A percentile compares a stretch with the other conserved stretches of the same genome.
These are phyloP conservation scores for Rhipidocladum racemiflorum DNA, from an alignment of 176 grass and related monocot genomes.

Conservation along the genomic window DNA sequence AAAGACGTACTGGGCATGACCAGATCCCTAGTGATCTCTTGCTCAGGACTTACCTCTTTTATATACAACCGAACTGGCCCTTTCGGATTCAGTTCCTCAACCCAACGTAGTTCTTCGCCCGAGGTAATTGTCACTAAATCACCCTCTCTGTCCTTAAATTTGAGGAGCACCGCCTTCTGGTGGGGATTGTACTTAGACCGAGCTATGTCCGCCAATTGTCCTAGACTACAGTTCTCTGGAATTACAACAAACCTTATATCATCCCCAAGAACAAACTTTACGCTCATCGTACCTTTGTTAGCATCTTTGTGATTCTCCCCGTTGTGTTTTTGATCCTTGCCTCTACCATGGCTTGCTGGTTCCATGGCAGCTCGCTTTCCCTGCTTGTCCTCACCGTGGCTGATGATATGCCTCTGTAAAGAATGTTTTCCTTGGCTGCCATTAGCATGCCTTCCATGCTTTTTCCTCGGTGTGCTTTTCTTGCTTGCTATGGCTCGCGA, in stretches of 20 bases:
- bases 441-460: conserved; percentile 11
- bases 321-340: conserved; percentile 22
- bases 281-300: conserved; percentile 27
- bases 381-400: not conserved
- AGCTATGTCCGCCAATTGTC: conserved; percentile 53
- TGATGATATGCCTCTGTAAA: not conserved
- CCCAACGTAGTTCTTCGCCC: conserved; percentile 70
- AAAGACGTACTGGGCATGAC: conserved; percentile 29
- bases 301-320: conserved; percentile 31
- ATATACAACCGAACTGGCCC: conserved; percentile 66
- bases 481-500: conserved; percentile 3
- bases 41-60: conserved; percentile 69
- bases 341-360: not conserved
- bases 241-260: conserved; percentile 72
- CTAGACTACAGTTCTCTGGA: conserved; percentile 54
- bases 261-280: conserved; percentile 66
- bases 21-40: conserved; percentile 47
- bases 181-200: conserved; percentile 60
- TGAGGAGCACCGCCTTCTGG: conserved; percentile 56
- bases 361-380: conserved; percentile 6
- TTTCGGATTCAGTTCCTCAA: conserved; percentile 59
- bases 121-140: conserved; percentile 89
- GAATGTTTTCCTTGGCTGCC: conserved; percentile 17
- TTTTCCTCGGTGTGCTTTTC: conserved; percentile 12
- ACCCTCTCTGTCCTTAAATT: conserved; percentile 70